Percentiles rank a stretch among this genome's conserved stretches.
Conservation (phyloP, 2,329 filamentous ascomycete species). For the Cladorrhinum sp. region DNA sequence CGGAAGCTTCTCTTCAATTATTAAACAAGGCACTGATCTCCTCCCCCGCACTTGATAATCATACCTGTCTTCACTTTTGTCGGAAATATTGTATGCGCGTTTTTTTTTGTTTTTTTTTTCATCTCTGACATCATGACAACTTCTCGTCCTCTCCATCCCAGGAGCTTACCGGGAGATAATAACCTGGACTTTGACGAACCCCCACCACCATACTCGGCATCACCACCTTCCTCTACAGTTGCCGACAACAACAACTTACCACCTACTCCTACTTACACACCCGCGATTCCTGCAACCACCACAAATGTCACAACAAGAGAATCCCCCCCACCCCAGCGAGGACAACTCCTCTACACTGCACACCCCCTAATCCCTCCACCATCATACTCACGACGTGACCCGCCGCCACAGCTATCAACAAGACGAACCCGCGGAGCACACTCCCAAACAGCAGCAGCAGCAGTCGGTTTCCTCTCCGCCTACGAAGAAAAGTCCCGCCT, state of each 20-base stretch:
- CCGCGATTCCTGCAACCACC: not conserved
- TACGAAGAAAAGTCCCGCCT: not conserved
- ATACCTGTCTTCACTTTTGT: too few relatives aligned
- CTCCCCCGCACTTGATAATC: too few relatives aligned
- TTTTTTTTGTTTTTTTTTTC: too few relatives aligned
- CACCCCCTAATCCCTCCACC: not conserved
- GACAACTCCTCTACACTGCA: not conserved
- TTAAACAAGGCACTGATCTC: too few relatives aligned
- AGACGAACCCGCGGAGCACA: too few relatives aligned
- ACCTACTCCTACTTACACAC: too few relatives aligned
- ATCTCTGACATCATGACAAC: not conserved
- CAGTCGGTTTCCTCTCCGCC: not conserved
- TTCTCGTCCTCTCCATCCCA: not conserved
- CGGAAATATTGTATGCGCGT: too few relatives aligned
- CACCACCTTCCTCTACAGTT: not conserved
- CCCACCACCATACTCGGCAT: not conserved
- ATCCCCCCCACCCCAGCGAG: too few relatives aligned
- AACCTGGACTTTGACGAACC: not conserved
- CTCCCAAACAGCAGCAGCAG: not conserved
- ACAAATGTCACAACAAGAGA: not conserved
- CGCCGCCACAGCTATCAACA: too few relatives aligned
- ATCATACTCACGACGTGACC: not conserved
- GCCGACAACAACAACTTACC: too few relatives aligned
- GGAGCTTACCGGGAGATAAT: not conserved
- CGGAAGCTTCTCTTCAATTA: not conserved